Conservation (phyloP, 345 rosid genomes). For the Rhodamnia argentea region DNA sequence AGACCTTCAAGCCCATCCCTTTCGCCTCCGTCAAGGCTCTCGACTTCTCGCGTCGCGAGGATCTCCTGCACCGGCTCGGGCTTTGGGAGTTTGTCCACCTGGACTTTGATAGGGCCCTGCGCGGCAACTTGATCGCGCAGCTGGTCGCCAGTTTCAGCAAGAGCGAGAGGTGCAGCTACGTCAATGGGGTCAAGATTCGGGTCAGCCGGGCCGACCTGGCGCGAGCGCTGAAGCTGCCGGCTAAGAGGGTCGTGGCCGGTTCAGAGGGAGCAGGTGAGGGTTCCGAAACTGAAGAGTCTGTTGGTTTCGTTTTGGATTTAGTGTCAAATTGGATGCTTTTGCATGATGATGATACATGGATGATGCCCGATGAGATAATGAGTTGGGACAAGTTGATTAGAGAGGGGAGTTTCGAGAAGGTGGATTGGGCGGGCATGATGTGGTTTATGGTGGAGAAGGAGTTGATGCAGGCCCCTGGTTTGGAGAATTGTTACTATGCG, state of each 20-base stretch:
- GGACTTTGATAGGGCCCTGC: slow-evolving; percentile 44
- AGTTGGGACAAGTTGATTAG: slow-evolving; percentile 31
- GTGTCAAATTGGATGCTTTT: slow-evolving; percentile 55
- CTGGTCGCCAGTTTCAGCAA: slow-evolving; percentile 46
- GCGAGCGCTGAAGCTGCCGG: slow-evolving; percentile 63
- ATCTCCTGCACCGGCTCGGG: slow-evolving; percentile 48
- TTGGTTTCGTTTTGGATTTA: slow-evolving; percentile 41
- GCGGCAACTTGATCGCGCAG: slow-evolving; percentile 42
- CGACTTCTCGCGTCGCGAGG: slow-evolving; percentile 51
- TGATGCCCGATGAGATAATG: slow-evolving; percentile 50
- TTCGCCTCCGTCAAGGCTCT: slow-evolving; percentile 46
- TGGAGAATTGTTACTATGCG: slow-evolving; percentile 70
- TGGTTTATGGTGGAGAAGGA: slow-evolving; percentile 95
- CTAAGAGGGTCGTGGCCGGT: slow-evolving; percentile 11
- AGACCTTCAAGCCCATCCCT: slow-evolving; percentile 47
- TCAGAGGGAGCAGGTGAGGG: slow-evolving; percentile 16
- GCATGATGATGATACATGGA: slow-evolving; percentile 80
- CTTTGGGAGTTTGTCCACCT: slow-evolving; percentile 80
- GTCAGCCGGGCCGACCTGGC: slow-evolving; percentile 73
- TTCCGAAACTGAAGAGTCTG: slow-evolving; percentile 36
- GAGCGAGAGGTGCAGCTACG: slow-evolving; percentile 38
- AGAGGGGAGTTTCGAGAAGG: slow-evolving; percentile 56
- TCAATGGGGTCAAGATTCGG: slow-evolving; percentile 39
- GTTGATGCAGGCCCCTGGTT: slow-evolving; percentile 21
- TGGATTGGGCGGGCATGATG: slow-evolving; percentile 66